phyloP scores from a whole-genome alignment of 768 basidiomycete species.

The Cystofilobasidium ferigula region DNA sequence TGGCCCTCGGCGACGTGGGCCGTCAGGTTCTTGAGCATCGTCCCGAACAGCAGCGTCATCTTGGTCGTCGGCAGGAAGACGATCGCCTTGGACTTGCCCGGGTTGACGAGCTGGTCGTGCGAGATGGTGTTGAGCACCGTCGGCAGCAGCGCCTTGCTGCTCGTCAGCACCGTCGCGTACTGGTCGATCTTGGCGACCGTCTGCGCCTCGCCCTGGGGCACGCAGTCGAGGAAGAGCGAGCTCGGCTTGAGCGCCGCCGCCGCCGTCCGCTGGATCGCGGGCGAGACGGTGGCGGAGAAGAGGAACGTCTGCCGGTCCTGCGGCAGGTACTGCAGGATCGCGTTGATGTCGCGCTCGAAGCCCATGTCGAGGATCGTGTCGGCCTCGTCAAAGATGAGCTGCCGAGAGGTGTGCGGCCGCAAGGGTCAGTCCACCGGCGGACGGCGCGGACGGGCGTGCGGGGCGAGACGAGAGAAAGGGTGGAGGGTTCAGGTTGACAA shows the following conservation, averaged over 20 bases:
- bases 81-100: conserved; percentile 59
- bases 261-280: conserved; percentile 60
- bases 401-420: too few relatives aligned
- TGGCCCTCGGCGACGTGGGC: conserved; percentile 36
- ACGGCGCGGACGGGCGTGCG: too few relatives aligned
- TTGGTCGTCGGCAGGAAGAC: conserved; percentile 79
- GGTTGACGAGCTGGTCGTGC: conserved; percentile 71
- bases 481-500: too few relatives aligned
- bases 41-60: conserved; percentile 63
- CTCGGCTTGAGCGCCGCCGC: conserved; percentile 49
- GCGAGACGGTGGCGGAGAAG: conserved; percentile 77
- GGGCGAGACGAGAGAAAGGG: too few relatives aligned
- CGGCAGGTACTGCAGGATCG: conserved; percentile 56
- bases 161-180: conserved; percentile 62
- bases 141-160: conserved; percentile 57
- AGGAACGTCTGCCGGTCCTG: conserved; percentile 74
- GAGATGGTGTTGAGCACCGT: conserved; percentile 68
- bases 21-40: conserved; percentile 49
- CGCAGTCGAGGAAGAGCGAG: conserved; percentile 64
- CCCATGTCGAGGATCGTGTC: conserved; percentile 87
- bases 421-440: neutral
- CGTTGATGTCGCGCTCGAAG: conserved; percentile 74
- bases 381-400: conserved; percentile 87
- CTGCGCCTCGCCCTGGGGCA: conserved; percentile 47
- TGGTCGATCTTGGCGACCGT: conserved; percentile 69